Percentiles rank a stretch among this genome's conserved stretches.
Evolutionary conservation across 306 rosid species (phyloP).

Genomic region (Comarum palustre): DNA sequence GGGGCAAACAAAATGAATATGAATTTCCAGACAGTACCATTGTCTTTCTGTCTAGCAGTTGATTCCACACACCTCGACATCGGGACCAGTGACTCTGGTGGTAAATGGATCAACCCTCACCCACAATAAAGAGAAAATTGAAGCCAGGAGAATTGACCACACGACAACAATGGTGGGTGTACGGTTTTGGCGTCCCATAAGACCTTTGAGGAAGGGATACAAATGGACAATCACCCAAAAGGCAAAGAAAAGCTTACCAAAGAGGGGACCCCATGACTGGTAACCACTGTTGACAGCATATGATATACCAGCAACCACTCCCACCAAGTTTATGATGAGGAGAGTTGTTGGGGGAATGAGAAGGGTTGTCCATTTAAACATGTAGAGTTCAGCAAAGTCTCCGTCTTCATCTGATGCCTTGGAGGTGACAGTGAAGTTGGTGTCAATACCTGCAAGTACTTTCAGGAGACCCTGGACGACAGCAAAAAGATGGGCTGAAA

Average conservation of each 20-base stretch:
- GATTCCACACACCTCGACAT: slow-evolving; percentile 77
- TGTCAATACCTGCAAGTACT: slow-evolving; percentile 92
- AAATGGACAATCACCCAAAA: slow-evolving; percentile 96
- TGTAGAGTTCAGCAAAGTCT: slow-evolving; percentile 76
- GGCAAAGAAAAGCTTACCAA: slow-evolving; percentile 96
- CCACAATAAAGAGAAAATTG: slow-evolving; percentile 91
- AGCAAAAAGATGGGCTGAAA: slow-evolving; percentile 85
- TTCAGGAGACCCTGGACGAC: slow-evolving; percentile 92
- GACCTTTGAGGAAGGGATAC: slow-evolving; percentile 97
- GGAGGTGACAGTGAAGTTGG: slow-evolving; percentile 97
- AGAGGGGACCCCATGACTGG: slow-evolving; percentile 98
- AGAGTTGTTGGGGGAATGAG: slow-evolving; percentile 94
- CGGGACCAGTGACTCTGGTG: slow-evolving; percentile 85
- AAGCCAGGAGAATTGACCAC: slow-evolving; percentile 90
- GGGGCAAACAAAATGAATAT: slow-evolving; percentile 2
- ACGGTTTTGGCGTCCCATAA: slow-evolving; percentile 95
- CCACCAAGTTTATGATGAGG: slow-evolving; percentile 82
- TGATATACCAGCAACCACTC: slow-evolving; percentile 91
- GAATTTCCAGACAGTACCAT: neutral
- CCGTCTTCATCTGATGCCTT: slow-evolving; percentile 97
- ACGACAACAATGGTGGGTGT: slow-evolving; percentile 92
- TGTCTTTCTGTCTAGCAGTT: slow-evolving; percentile 57
- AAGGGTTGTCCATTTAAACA: slow-evolving; percentile 97
- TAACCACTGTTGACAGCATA: slow-evolving; percentile 92
- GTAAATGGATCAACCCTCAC: slow-evolving; percentile 83